phyloP scores from a whole-genome alignment of 495 filamentous ascomycete species.

The Neurospora sublineolata region DNA sequence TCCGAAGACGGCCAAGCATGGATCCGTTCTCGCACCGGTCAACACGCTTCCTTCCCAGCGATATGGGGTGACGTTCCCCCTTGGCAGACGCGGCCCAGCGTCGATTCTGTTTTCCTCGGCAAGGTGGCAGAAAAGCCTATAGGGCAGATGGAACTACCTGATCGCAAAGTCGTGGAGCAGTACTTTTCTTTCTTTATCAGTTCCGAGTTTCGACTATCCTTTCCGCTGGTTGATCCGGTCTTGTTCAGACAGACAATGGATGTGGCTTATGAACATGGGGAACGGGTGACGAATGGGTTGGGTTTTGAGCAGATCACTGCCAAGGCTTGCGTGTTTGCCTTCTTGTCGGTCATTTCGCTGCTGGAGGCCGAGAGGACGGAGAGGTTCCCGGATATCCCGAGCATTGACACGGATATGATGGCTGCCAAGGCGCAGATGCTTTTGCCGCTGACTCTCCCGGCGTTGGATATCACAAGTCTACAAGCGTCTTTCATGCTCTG shows the following conservation, averaged over 20 bases:
- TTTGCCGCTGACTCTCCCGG: conserved; percentile 32
- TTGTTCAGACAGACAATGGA: conserved; percentile 33
- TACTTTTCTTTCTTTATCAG: conserved; percentile 8
- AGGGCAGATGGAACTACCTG: conserved; percentile 6
- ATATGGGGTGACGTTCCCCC: conserved; percentile 21
- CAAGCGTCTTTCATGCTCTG: conserved; percentile 34
- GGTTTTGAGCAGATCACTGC: conserved; percentile 11
- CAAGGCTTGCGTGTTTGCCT: conserved; percentile 35
- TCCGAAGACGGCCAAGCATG: conserved; percentile 34
- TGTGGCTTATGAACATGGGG: conserved; percentile 22
- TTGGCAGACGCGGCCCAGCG: conserved; percentile 5
- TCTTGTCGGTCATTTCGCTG: conserved; percentile 28
- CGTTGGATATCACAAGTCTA: conserved; percentile 27
- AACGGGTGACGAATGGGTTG: not conserved
- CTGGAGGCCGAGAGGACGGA: conserved; percentile 9
- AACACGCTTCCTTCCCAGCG: conserved; percentile 26
- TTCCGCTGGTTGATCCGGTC: conserved; percentile 30
- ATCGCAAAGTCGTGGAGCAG: conserved; percentile 5
- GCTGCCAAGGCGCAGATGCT: conserved; percentile 29
- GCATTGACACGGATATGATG: conserved; percentile 27
- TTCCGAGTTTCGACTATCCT: conserved; percentile 29
- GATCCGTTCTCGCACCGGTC: conserved; percentile 36
- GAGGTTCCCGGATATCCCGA: not conserved
- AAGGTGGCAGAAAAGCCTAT: not conserved
- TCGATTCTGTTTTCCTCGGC: not conserved